Percentiles rank a stretch among this genome's conserved stretches.
phyloP scores from a whole-genome alignment of 306 rosid species.

The Prinsepia uniflora region DNA sequence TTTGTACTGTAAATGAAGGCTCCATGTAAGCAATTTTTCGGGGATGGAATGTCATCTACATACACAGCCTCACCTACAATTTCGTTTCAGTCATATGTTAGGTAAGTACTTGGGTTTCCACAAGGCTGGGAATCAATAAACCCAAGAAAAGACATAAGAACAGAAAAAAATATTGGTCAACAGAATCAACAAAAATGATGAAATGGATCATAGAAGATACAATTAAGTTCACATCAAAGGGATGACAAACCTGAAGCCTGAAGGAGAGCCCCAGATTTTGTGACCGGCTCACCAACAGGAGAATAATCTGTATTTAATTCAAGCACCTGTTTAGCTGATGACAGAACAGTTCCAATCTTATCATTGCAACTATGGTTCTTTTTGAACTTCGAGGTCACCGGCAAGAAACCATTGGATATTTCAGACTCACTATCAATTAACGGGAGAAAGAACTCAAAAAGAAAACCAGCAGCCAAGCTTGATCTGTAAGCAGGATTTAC shows the following conservation, averaged over 20 bases:
- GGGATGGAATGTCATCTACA: constrained; percentile 92
- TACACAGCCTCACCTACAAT: constrained; percentile 82
- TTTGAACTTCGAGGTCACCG: constrained; percentile 17
- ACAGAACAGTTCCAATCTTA: constrained; percentile 36
- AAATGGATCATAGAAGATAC: neutral
- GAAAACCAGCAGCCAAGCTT: constrained; percentile 79
- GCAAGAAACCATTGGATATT: constrained; percentile 21
- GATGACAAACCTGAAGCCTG: constrained; percentile 82
- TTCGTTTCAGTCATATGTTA: constrained; percentile 13
- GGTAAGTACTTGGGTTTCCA: neutral
- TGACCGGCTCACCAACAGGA: constrained; percentile 69
- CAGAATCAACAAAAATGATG: neutral
- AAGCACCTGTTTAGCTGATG: constrained; percentile 64
- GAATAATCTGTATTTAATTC: constrained; percentile 40
- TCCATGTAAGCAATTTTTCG: constrained; percentile 70
- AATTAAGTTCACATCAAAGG: neutral
- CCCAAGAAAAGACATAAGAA: neutral
- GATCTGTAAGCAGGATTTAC: constrained; percentile 49
- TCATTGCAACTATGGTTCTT: constrained; percentile 27
- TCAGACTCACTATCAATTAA: constrained; percentile 33
- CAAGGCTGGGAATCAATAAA: neutral
- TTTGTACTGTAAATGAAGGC: constrained; percentile 66
- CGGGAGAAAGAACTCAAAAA: constrained; percentile 67
- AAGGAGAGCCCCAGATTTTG: constrained; percentile 67
- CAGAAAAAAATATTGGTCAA: neutral